A percentile compares a stretch with the other conserved stretches of the same genome.
Evolutionary conservation across 306 rosid genomes (phyloP).

Genomic region (Cucumis hystrix): DNA sequence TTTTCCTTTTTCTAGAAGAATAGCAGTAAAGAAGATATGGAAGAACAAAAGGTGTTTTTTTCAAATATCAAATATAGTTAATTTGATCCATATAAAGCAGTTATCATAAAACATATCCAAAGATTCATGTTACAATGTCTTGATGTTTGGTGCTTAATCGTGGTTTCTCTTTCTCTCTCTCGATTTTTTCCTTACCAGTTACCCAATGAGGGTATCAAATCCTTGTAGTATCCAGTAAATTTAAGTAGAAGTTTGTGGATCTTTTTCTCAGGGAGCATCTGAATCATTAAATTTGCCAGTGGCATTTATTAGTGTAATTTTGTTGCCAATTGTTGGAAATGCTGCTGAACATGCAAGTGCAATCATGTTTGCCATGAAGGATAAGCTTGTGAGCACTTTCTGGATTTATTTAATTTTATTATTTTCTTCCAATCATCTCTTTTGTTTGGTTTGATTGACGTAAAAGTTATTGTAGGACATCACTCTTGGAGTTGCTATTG

Average conservation of each 20-base stretch:
- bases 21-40: neutral
- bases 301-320: constrained; percentile 82
- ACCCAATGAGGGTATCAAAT: no score
- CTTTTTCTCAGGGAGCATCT: constrained; percentile 68
- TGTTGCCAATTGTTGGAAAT: constrained; percentile 79
- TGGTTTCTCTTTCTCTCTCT: neutral
- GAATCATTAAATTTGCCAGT: constrained; percentile 60
- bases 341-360: constrained; percentile 78
- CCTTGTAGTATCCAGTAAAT: neutral
- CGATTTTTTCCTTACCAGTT: neutral
- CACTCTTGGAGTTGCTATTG: constrained; percentile 85
- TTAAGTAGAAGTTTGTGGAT: neutral
- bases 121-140: neutral
- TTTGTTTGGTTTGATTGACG: constrained; percentile 18
- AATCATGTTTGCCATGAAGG: constrained; percentile 90
- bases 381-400: constrained; percentile 74
- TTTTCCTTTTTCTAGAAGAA: neutral
- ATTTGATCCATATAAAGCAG: neutral
- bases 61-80: neutral
- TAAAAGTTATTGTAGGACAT: constrained; percentile 47
- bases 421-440: neutral
- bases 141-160: no score
- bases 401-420: neutral
- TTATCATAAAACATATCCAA: neutral
- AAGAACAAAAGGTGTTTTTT: neutral